Conservation (phyloP, 2,329 filamentous ascomycete genomes). For the Colletotrichum orchidophilum region DNA sequence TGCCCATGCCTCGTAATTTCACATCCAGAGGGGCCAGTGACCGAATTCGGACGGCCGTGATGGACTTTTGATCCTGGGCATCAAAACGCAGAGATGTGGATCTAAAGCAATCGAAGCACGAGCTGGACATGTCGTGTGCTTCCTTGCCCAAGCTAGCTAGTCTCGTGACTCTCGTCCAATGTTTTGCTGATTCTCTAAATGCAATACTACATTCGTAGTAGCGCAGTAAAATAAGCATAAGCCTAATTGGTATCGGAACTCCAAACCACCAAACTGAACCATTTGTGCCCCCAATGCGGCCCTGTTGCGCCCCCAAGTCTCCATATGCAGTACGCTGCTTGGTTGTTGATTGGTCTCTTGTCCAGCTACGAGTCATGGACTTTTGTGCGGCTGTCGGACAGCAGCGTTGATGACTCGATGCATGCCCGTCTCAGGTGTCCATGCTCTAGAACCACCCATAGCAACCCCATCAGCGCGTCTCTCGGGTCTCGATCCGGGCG, state of each 20-base stretch:
- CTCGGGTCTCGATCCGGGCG: background rate
- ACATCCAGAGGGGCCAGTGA: background rate
- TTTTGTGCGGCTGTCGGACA: constrained; percentile 6
- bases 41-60: background rate
- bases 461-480: background rate
- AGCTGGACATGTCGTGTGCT: background rate
- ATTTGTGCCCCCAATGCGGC: background rate
- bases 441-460: background rate
- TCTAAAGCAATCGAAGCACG: background rate
- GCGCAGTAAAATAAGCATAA: constrained; percentile 4
- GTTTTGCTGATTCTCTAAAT: background rate
- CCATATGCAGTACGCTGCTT: background rate
- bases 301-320: background rate
- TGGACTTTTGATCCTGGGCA: background rate
- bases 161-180: background rate
- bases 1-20: constrained; percentile 1
- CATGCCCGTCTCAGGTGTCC: background rate
- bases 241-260: background rate
- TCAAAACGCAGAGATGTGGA: background rate
- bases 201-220: background rate
- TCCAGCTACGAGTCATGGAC: constrained; percentile 15
- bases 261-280: background rate
- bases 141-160: background rate
- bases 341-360: background rate
- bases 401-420: background rate